Percentiles rank a stretch among this genome's conserved stretches.
Evolutionary conservation across 1,139 yeast genomes (phyloP).

Genomic region (Torulaspora globosa): DNA sequence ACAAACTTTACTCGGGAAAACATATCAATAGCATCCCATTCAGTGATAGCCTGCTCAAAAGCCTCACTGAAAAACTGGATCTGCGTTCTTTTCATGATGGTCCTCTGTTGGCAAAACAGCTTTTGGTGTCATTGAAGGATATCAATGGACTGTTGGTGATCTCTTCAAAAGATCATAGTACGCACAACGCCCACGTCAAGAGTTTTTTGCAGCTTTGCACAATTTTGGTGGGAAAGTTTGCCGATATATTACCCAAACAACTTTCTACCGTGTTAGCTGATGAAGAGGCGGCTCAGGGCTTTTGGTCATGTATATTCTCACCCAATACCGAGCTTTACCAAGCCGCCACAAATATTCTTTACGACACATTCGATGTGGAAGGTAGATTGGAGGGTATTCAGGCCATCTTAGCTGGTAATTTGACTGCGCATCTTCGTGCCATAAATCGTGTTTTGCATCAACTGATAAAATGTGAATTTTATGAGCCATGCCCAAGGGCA

Average conservation of each 20-base stretch:
- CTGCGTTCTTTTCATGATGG: conserved; percentile 42
- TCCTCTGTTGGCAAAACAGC: conserved; percentile 40
- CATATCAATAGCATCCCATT: conserved; percentile 42
- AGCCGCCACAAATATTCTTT: conserved; percentile 65
- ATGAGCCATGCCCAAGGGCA: conserved; percentile 73
- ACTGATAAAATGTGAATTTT: conserved; percentile 49
- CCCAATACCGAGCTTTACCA: conserved; percentile 53
- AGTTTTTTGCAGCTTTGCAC: conserved; percentile 31
- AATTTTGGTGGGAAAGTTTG: conserved; percentile 37
- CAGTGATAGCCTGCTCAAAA: conserved; percentile 42
- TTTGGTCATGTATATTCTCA: conserved; percentile 68
- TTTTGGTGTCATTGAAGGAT: conserved; percentile 44
- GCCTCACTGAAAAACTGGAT: conserved; percentile 41
- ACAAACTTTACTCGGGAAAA: conserved; percentile 39
- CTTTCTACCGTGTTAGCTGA: conserved; percentile 43
- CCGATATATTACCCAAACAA: conserved; percentile 45
- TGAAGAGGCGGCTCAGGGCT: conserved; percentile 45
- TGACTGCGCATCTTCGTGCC: conserved; percentile 46
- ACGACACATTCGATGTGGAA: conserved; percentile 73
- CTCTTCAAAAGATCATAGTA: conserved; percentile 20
- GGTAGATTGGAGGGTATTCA: conserved; percentile 70
- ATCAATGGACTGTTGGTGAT: conserved; percentile 43
- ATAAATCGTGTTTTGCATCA: conserved; percentile 46
- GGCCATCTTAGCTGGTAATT: conserved; percentile 46
- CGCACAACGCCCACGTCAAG: conserved; percentile 32